These are phyloP conservation scores for Orbilia oligospora DNA, from an alignment of 2,329 filamentous ascomycete genomes.

Conservation along the genomic window DNA sequence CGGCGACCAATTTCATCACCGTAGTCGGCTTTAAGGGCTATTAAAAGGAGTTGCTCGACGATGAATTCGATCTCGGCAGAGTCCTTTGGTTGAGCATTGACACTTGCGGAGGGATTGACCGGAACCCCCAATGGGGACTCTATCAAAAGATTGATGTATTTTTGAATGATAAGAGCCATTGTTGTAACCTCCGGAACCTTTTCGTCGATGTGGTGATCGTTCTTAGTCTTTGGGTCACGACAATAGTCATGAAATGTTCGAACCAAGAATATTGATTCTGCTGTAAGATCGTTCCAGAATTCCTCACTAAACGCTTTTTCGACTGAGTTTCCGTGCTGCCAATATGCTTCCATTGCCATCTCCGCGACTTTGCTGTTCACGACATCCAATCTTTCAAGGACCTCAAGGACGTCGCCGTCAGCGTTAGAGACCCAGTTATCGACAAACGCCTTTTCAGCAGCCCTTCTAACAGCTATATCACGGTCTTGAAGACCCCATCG, in stretches of 20 bases:
- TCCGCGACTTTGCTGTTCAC: conserved; percentile 91
- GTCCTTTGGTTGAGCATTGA: conserved; percentile 70
- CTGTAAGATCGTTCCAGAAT: conserved; percentile 85
- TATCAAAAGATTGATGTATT: conserved; percentile 76
- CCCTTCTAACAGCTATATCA: conserved; percentile 93
- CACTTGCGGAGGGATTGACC: conserved; percentile 66
- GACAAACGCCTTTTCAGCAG: conserved; percentile 88
- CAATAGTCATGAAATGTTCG: conserved; percentile 97
- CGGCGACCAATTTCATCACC: conserved; percentile 95
- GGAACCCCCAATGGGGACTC: conserved; percentile 65
- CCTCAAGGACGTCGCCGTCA: conserved; percentile 85
- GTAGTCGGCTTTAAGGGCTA: conserved; percentile 92
- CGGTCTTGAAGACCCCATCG: conserved; percentile 94
- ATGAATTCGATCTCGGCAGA: conserved; percentile 94
- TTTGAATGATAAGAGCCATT: conserved; percentile 86
- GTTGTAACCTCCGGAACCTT: conserved; percentile 96
- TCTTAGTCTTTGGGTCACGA: conserved; percentile 76
- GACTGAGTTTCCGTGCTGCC: conserved; percentile 88
- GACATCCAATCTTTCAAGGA: conserved; percentile 93
- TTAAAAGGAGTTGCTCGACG: conserved; percentile 93
- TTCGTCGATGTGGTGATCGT: conserved; percentile 82
- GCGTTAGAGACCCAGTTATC: conserved; percentile 99
- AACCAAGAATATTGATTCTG: conserved; percentile 89
- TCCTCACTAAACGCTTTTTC: conserved; percentile 81
- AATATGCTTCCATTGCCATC: conserved; percentile 96